phyloP scores from a whole-genome alignment of 345 rosid species.

The Kernera saxatilis region DNA sequence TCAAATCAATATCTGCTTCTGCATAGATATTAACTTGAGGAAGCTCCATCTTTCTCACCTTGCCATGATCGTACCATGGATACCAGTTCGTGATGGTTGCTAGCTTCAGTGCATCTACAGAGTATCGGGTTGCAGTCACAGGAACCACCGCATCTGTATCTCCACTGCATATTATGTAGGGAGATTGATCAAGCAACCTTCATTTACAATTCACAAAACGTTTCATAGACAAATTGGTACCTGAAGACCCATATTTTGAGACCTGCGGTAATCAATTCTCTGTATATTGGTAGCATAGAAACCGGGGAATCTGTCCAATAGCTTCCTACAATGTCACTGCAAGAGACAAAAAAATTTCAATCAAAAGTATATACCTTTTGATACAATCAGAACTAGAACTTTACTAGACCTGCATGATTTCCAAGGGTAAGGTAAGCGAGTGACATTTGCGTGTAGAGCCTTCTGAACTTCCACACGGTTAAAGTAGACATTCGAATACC shows the following conservation, averaged over 20 bases:
- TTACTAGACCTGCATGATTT: conserved; percentile 67
- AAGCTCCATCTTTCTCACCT: conserved; percentile 12
- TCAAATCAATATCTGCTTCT: background rate
- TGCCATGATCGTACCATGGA: conserved; percentile 64
- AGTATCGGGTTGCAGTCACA: conserved; percentile 81
- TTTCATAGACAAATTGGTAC: conserved; percentile 26
- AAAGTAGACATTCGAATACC: conserved; percentile 69
- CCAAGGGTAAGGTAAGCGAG: conserved; percentile 72
- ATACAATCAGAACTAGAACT: background rate
- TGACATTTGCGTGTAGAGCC: conserved; percentile 87
- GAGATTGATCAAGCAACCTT: conserved; percentile 15
- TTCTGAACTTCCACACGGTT: conserved; percentile 76
- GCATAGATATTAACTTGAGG: conserved; percentile 7
- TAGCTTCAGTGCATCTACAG: conserved; percentile 77
- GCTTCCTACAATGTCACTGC: conserved; percentile 53
- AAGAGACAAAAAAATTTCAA: background rate
- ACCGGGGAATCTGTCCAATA: conserved; percentile 80
- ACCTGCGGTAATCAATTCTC: conserved; percentile 61
- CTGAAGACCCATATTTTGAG: conserved; percentile 85
- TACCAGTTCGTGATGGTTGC: conserved; percentile 77
- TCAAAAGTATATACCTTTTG: background rate
- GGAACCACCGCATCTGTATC: conserved; percentile 96
- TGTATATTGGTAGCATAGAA: conserved; percentile 69
- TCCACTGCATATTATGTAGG: conserved; percentile 51
- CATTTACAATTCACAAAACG: background rate